Evolutionary conservation across 2,329 filamentous ascomycete genomes (phyloP).

Genomic region (Tolypocladium tundrense): DNA sequence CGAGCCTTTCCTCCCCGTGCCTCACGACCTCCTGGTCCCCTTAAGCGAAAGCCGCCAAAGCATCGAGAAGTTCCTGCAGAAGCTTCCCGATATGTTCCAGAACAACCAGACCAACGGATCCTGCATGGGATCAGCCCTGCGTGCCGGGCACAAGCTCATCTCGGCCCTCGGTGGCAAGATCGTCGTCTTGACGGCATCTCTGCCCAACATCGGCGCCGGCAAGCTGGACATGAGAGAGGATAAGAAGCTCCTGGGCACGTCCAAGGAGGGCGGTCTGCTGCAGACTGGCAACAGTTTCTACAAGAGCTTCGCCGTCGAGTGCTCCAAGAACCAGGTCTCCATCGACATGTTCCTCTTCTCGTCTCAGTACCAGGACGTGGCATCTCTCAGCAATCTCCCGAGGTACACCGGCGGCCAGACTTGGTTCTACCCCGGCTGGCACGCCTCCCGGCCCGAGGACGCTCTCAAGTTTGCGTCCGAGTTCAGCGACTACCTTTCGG

Average conservation of each 20-base stretch:
- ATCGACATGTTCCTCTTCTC: conserved; percentile 98
- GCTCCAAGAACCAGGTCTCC: conserved; percentile 96
- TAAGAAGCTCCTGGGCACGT: conserved; percentile 89
- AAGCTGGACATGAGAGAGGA: conserved; percentile 91
- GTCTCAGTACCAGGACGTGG: conserved; percentile 93
- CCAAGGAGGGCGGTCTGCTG: conserved; percentile 76
- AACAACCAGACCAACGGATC: conserved; percentile 82
- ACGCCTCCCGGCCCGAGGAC: conserved; percentile 84
- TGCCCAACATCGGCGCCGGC: conserved; percentile 83
- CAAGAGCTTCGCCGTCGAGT: conserved; percentile 98
- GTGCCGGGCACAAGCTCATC: conserved; percentile 92
- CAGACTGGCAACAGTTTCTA: conserved; percentile 96
- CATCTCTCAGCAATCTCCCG: conserved; percentile 88
- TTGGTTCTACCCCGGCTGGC: conserved; percentile 98
- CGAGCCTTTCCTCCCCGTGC: conserved; percentile 91
- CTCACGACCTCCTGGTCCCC: conserved; percentile 82
- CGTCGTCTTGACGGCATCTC: conserved; percentile 76
- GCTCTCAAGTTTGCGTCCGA: conserved; percentile 96
- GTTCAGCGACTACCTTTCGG: conserved; percentile 93
- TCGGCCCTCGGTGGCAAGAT: conserved; percentile 92
- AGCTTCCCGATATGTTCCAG: conserved; percentile 93
- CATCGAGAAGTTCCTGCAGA: conserved; percentile 82
- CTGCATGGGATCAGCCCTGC: conserved; percentile 89
- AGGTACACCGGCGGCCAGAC: conserved; percentile 96
- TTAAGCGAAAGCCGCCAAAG: conserved; percentile 81